phyloP scores from a whole-genome alignment of 2,329 filamentous ascomycete species.

The Macroventuria anomochaeta region DNA sequence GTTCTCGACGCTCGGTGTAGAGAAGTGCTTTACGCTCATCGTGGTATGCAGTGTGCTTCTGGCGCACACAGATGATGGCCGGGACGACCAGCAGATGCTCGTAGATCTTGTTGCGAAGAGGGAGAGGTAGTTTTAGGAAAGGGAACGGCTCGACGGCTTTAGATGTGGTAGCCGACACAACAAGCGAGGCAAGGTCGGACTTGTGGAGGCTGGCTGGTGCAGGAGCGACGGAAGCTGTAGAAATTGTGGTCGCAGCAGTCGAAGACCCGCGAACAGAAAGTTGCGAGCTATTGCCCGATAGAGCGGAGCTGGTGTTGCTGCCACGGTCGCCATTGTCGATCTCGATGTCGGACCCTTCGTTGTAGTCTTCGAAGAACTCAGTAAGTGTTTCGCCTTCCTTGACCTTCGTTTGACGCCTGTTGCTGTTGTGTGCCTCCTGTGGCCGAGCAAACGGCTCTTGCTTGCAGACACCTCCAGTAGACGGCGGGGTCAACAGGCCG shows the following conservation, averaged over 20 bases:
- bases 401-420: not conserved
- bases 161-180: too few species aligned
- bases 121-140: constrained; percentile 32
- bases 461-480: constrained; percentile 22
- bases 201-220: not conserved
- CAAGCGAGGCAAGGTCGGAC: too few species aligned
- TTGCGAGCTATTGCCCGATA: not conserved
- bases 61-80: constrained; percentile 33
- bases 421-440: not conserved
- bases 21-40: constrained; percentile 23
- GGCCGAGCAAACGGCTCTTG: not conserved
- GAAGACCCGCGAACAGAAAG: too few species aligned
- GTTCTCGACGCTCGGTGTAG: constrained; percentile 23
- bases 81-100: constrained; percentile 31
- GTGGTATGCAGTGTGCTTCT: constrained; percentile 32
- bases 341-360: not conserved
- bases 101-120: constrained; percentile 32
- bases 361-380: not conserved
- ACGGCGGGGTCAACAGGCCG: constrained; percentile 29
- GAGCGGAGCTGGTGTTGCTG: not conserved
- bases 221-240: not conserved
- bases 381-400: not conserved
- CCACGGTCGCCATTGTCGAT: not conserved
- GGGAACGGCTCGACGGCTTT: constrained; percentile 20
- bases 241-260: not conserved